Conservation (phyloP, 208 protist genomes). For the Chromosphaera perkinsii region DNA sequence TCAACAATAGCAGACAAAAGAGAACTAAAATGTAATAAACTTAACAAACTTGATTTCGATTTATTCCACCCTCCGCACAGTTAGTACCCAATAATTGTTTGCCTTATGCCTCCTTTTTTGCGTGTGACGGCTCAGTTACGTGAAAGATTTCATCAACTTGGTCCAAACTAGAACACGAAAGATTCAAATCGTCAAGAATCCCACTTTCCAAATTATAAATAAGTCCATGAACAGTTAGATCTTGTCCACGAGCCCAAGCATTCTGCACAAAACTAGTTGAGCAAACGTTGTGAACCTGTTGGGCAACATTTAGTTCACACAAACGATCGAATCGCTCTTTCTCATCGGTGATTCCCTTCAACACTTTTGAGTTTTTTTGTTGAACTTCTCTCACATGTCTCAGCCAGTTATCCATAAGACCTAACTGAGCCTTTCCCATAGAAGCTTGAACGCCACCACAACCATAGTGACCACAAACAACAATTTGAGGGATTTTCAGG, state of each 20-base stretch:
- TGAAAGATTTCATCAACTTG: no score
- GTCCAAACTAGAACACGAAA: no score
- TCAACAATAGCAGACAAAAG: no score
- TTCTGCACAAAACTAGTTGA: slow-evolving; percentile 19
- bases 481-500: slow-evolving; percentile 79
- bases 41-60: no score
- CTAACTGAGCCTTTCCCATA: slow-evolving; percentile 2
- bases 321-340: slow-evolving; percentile 2
- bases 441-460: slow-evolving; percentile 74
- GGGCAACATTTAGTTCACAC: slow-evolving; percentile 19
- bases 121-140: no score
- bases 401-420: slow-evolving; percentile 24
- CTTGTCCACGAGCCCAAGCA: neutral
- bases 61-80: no score
- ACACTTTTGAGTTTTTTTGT: slow-evolving; percentile 8
- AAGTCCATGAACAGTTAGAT: slow-evolving; percentile 15
- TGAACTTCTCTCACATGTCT: slow-evolving; percentile 20
- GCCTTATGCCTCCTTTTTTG: no score
- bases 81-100: no score
- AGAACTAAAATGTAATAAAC: no score
- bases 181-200: slow-evolving; percentile 14
- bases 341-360: slow-evolving; percentile 6
- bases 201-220: slow-evolving; percentile 20
- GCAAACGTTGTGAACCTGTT: slow-evolving; percentile 8
- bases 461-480: slow-evolving; percentile 82